Conservation (phyloP, 371 early-diverging fungal species). For the Apophysomyces variabilis region DNA sequence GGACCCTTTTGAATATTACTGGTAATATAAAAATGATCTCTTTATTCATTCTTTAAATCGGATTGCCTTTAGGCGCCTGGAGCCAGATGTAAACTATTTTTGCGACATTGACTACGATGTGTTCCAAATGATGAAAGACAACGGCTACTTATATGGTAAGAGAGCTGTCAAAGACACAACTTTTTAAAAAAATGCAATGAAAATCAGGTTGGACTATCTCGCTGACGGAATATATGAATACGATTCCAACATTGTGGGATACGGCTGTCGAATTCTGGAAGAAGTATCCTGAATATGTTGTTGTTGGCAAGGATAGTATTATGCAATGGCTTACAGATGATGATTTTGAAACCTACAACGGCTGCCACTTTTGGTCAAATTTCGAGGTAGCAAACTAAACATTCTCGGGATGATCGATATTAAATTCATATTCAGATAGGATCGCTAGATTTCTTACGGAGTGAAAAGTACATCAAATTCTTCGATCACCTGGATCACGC, state of each 20-base stretch:
- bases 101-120: constrained; percentile 93
- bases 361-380: constrained; percentile 83
- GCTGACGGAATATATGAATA: constrained; percentile 78
- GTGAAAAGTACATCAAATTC: constrained; percentile 71
- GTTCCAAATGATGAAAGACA: constrained; percentile 83
- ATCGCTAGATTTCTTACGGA: constrained; percentile 77
- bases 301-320: constrained; percentile 27
- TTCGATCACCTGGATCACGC: constrained; percentile 81
- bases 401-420: not conserved
- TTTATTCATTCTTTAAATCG: not conserved
- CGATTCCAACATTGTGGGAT: constrained; percentile 87
- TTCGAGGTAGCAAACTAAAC: constrained; percentile 38
- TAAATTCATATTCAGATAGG: constrained; percentile 64
- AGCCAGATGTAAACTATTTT: constrained; percentile 84
- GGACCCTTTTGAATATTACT: constrained; percentile 86
- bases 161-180: constrained; percentile 20
- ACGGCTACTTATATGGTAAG: constrained; percentile 80
- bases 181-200: constrained; percentile 16
- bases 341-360: constrained; percentile 46
- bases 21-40: constrained; percentile 83
- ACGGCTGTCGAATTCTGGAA: constrained; percentile 62
- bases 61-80: constrained; percentile 71
- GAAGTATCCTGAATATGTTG: constrained; percentile 45
- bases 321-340: constrained; percentile 39
- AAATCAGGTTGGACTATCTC: constrained; percentile 82